A percentile compares a stretch with the other conserved stretches of the same genome.
Conservation (phyloP, 805 yeast genomes). For the Peterozyma xylosa region DNA sequence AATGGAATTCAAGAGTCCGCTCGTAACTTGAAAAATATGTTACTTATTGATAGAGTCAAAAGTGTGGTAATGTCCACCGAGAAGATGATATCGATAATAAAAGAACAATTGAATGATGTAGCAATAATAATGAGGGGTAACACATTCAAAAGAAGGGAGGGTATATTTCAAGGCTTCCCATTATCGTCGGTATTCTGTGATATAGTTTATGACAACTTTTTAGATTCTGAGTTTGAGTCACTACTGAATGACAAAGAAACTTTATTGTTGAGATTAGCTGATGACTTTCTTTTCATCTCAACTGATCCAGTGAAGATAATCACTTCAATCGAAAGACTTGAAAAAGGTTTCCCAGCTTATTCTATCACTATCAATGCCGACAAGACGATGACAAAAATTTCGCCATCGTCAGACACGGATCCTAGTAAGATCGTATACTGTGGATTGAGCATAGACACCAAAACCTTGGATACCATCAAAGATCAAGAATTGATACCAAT, state of each 20-base stretch:
- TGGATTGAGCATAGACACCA: constrained; percentile 29
- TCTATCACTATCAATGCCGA: constrained; percentile 30
- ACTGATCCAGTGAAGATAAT: constrained; percentile 25
- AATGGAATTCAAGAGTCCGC: not conserved
- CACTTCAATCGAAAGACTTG: constrained; percentile 20
- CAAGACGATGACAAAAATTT: constrained; percentile 24
- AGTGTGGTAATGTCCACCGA: constrained; percentile 29
- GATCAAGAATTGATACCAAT: constrained; percentile 13
- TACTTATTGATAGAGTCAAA: constrained; percentile 23
- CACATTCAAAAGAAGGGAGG: constrained; percentile 45
- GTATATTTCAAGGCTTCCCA: constrained; percentile 82
- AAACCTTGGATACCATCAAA: constrained; percentile 27
- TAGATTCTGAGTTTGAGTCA: constrained; percentile 27
- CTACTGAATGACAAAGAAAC: constrained; percentile 17
- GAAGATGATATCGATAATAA: constrained; percentile 38
- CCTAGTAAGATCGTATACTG: constrained; percentile 27
- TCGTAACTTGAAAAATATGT: constrained; percentile 6
- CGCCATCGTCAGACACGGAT: not conserved
- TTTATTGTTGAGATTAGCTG: constrained; percentile 61
- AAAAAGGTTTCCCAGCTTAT: constrained; percentile 32
- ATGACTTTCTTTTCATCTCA: constrained; percentile 76
- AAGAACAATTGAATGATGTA: constrained; percentile 47
- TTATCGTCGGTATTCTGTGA: constrained; percentile 73
- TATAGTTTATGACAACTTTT: constrained; percentile 56
- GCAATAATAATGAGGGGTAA: constrained; percentile 29